Evolutionary conservation across 352 stramenopile genomes (phyloP).

Genomic region (Globisporangium perplexum): DNA sequence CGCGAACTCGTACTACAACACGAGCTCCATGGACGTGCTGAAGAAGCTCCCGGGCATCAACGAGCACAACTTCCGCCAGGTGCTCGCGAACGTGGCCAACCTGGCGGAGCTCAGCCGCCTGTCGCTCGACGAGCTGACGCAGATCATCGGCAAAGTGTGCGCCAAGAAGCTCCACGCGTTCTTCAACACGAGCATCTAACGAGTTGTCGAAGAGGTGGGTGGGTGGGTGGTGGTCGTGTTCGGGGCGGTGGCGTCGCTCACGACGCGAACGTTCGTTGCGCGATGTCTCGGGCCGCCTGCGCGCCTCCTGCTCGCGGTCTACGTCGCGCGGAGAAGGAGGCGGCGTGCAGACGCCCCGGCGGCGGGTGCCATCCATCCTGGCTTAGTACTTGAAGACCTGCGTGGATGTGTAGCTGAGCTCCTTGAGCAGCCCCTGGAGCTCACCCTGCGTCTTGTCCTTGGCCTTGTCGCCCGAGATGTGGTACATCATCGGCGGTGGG

Average conservation of each 20-base stretch:
- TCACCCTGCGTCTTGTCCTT: constrained; percentile 84
- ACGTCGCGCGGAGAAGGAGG: neutral
- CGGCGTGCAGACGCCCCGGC: too few species aligned
- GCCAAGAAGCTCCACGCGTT: constrained; percentile 80
- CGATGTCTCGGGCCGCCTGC: constrained; percentile 4
- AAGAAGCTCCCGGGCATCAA: constrained; percentile 95
- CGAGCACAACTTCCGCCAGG: constrained; percentile 86
- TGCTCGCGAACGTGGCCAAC: constrained; percentile 63
- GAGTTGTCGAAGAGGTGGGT: neutral
- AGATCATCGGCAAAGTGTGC: constrained; percentile 65
- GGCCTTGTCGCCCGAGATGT: constrained; percentile 83
- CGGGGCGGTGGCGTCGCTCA: too few species aligned
- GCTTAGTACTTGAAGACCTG: constrained; percentile 86
- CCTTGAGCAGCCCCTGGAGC: constrained; percentile 81
- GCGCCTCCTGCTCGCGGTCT: neutral
- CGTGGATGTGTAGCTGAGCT: constrained; percentile 68
- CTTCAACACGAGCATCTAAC: constrained; percentile 59
- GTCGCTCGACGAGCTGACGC: constrained; percentile 52
- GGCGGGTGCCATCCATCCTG: neutral
- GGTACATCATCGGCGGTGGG: constrained; percentile 87
- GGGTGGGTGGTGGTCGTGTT: neutral
- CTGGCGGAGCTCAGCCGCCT: constrained; percentile 73
- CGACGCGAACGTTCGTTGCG: constrained; percentile 7
- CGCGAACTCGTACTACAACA: constrained; percentile 79
- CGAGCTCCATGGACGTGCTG: constrained; percentile 91